These are phyloP conservation scores for Pseudomassariella vexata DNA, from an alignment of 2,329 filamentous ascomycete genomes.

Conservation along the genomic window DNA sequence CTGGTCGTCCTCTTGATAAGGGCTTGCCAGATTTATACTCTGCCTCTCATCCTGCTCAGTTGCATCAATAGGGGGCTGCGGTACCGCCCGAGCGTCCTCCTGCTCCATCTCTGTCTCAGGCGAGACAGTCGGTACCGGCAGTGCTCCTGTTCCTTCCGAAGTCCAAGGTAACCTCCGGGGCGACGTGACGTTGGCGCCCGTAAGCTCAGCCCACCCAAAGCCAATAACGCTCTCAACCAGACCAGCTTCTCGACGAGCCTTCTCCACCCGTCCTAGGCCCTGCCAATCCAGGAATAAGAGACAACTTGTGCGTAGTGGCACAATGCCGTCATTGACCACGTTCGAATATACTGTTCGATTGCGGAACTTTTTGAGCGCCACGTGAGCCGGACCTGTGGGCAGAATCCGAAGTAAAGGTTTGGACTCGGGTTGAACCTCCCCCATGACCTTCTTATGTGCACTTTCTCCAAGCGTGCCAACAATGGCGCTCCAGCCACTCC, in stretches of 20 bases:
- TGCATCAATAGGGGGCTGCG: slow-evolving; percentile 62
- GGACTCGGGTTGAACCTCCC: slow-evolving; percentile 65
- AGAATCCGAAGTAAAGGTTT: slow-evolving; percentile 86
- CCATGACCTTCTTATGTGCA: slow-evolving; percentile 52
- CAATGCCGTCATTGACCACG: slow-evolving; percentile 95
- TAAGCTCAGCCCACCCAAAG: slow-evolving; percentile 93
- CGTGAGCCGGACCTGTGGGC: slow-evolving; percentile 85
- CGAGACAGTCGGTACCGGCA: slow-evolving; percentile 19
- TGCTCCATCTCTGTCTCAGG: slow-evolving; percentile 23
- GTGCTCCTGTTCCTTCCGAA: slow-evolving; percentile 26
- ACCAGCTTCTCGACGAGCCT: slow-evolving; percentile 85
- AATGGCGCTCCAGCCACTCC: slow-evolving; percentile 83
- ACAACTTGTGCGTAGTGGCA: slow-evolving; percentile 90
- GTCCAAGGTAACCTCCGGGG: slow-evolving; percentile 40
- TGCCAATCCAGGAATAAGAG: slow-evolving; percentile 97
- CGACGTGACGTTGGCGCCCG: slow-evolving; percentile 55
- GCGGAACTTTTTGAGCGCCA: slow-evolving; percentile 78
- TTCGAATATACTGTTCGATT: slow-evolving; percentile 94
- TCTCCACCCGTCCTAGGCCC: slow-evolving; percentile 86
- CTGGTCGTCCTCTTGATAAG: slow-evolving; percentile 21
- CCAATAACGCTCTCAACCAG: slow-evolving; percentile 88
- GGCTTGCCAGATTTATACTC: slow-evolving; percentile 43
- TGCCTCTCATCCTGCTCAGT: slow-evolving; percentile 61
- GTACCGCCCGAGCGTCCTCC: slow-evolving; percentile 52
- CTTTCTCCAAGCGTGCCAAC: slow-evolving; percentile 74